These are phyloP conservation scores for Saccharomycopsis sp. DNA, from an alignment of 805 yeast genomes.

Conservation along the genomic window DNA sequence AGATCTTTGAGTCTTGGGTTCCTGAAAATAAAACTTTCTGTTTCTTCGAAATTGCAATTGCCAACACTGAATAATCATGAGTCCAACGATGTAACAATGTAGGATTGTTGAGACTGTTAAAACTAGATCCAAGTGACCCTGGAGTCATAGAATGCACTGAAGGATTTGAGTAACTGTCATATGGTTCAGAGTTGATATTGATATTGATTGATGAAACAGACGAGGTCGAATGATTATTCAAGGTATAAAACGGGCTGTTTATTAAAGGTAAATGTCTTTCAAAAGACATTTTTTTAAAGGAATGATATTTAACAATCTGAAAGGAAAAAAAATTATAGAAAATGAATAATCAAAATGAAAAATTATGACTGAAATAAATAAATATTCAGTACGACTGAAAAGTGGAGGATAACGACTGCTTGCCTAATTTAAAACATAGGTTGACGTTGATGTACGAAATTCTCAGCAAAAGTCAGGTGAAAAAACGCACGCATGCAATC, in stretches of 20 bases:
- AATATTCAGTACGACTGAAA: too few species aligned
- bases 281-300: neutral
- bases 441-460: too few species aligned
- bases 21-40: conserved; percentile 72
- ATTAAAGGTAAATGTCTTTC: too few species aligned
- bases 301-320: neutral
- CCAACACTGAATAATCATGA: conserved; percentile 62
- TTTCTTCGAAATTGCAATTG: conserved; percentile 56
- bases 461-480: conserved; percentile 1
- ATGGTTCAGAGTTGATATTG: conserved; percentile 9
- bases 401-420: too few species aligned
- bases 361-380: too few species aligned
- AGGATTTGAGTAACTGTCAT: neutral
- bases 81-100: conserved; percentile 67
- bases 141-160: neutral
- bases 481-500: neutral
- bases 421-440: too few species aligned
- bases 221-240: conserved; percentile 9
- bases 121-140: neutral
- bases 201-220: conserved; percentile 14
- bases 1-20: conserved; percentile 75
- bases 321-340: neutral
- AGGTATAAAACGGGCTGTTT: conserved; percentile 9
- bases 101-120: conserved; percentile 23
- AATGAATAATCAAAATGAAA: too few species aligned